Evolutionary conservation across 2,329 filamentous ascomycete species (phyloP).

Genomic region (Fragosphaeria purpurea): DNA sequence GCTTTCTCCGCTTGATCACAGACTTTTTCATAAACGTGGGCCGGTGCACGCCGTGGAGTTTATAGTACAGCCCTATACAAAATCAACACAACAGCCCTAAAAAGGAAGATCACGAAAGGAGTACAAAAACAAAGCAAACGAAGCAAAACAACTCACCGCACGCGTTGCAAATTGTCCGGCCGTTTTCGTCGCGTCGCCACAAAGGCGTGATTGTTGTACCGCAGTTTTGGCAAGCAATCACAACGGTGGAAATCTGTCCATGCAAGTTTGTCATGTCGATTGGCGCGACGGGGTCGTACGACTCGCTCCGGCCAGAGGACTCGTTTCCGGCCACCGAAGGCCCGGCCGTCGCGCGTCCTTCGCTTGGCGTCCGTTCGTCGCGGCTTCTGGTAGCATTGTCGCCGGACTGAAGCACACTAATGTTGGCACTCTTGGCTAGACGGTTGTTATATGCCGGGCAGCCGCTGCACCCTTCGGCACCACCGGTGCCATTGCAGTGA

Average conservation of each 20-base stretch:
- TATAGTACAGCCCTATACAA: constrained; percentile 75
- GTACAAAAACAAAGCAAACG: background rate
- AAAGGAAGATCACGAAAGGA: background rate
- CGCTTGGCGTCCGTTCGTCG: constrained; percentile 9
- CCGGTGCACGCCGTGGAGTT: constrained; percentile 85
- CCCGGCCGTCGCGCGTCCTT: background rate
- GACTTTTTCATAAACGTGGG: constrained; percentile 99
- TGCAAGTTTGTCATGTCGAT: constrained; percentile 41
- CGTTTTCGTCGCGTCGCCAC: constrained; percentile 88
- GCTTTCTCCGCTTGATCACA: constrained; percentile 90
- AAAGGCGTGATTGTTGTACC: constrained; percentile 92
- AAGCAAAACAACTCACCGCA: constrained; percentile 58
- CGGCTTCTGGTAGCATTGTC: background rate
- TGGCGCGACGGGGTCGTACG: constrained; percentile 28
- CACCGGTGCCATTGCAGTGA: constrained; percentile 90
- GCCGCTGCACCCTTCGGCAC: constrained; percentile 86
- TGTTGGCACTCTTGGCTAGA: constrained; percentile 75
- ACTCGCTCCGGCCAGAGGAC: background rate
- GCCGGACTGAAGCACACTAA: constrained; percentile 41
- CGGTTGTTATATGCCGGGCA: constrained; percentile 98
- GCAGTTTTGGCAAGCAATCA: constrained; percentile 95
- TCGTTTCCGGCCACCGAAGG: background rate
- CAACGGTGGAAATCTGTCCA: constrained; percentile 46
- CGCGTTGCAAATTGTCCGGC: constrained; percentile 96
- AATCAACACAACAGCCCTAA: constrained; percentile 9